Conservation (phyloP, 805 yeast species). For the Nakazawaea pomicola region DNA sequence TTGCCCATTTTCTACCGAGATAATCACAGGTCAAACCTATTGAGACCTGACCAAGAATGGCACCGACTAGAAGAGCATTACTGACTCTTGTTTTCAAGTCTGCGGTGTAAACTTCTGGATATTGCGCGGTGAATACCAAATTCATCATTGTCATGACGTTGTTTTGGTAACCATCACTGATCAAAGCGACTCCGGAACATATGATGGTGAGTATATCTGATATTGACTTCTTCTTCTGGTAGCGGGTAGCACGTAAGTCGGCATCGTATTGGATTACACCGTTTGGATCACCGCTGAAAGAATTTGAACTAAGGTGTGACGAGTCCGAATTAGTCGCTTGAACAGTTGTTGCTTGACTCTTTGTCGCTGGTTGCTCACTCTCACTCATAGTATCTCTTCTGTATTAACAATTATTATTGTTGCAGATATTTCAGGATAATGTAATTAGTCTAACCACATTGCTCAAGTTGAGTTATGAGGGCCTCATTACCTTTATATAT, state of each 20-base stretch:
- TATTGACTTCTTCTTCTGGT: conserved; percentile 22
- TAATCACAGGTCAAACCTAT: conserved; percentile 64
- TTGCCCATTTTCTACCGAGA: conserved; percentile 67
- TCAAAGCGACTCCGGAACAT: conserved; percentile 70
- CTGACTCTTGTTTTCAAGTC: conserved; percentile 60
- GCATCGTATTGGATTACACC: conserved; percentile 17
- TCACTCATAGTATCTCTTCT: too few species aligned
- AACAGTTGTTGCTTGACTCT: too few species aligned
- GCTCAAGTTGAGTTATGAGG: too few species aligned
- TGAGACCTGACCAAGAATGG: conserved; percentile 63
- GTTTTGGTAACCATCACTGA: conserved; percentile 76
- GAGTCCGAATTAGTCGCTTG: too few species aligned
- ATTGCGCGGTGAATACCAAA: conserved; percentile 43
- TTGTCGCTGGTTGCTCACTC: too few species aligned
- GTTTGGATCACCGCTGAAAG: too few species aligned
- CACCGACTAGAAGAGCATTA: conserved; percentile 64
- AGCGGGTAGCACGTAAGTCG: conserved; percentile 16
- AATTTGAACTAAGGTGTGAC: too few species aligned
- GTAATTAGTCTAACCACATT: too few species aligned
- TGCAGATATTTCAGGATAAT: too few species aligned
- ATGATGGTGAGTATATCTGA: conserved; percentile 42
- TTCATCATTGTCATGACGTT: conserved; percentile 69
- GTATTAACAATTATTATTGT: too few species aligned
- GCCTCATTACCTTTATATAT: too few species aligned
- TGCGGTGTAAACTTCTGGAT: conserved; percentile 37